phyloP scores from a whole-genome alignment of 768 basidiomycete genomes.

The Boletus reticuloceps region DNA sequence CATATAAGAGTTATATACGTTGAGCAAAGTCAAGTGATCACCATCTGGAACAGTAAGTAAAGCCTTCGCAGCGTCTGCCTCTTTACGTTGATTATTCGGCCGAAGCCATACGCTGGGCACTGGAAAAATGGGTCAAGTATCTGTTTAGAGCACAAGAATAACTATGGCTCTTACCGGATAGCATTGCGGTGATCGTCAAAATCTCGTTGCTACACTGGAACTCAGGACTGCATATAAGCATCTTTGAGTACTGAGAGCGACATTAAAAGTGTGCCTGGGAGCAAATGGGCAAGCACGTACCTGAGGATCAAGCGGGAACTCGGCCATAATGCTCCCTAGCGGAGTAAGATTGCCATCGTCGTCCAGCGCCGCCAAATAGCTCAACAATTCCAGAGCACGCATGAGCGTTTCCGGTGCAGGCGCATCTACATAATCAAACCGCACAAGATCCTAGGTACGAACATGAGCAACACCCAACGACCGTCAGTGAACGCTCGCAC shows the following conservation, averaged over 20 bases:
- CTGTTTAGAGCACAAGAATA: background rate
- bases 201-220: conserved; percentile 97
- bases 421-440: conserved; percentile 88
- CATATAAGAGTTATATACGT: conserved; percentile 92
- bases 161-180: conserved; percentile 64
- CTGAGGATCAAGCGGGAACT: conserved; percentile 98
- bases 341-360: conserved; percentile 90
- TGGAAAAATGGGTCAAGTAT: conserved; percentile 6
- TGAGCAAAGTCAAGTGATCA: conserved; percentile 93
- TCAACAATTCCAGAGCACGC: conserved; percentile 92
- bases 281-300: conserved; percentile 35
- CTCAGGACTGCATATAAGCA: conserved; percentile 92
- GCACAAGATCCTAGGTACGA: conserved; percentile 62
- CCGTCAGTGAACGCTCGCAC: conserved; percentile 30
- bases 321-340: conserved; percentile 90
- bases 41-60: conserved; percentile 87
- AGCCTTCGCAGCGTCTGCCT: conserved; percentile 92
- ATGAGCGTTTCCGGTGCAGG: conserved; percentile 96
- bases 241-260: conserved; percentile 65
- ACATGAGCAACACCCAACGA: background rate
- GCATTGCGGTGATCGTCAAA: conserved; percentile 92
- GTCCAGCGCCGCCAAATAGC: conserved; percentile 89
- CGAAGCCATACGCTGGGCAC: conserved; percentile 93
- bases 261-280: background rate
- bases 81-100: conserved; percentile 81